Base-by-base conservation (phyloP, 495 filamentous ascomycete genomes). In the Aspergillus egyptiacus region DNA sequence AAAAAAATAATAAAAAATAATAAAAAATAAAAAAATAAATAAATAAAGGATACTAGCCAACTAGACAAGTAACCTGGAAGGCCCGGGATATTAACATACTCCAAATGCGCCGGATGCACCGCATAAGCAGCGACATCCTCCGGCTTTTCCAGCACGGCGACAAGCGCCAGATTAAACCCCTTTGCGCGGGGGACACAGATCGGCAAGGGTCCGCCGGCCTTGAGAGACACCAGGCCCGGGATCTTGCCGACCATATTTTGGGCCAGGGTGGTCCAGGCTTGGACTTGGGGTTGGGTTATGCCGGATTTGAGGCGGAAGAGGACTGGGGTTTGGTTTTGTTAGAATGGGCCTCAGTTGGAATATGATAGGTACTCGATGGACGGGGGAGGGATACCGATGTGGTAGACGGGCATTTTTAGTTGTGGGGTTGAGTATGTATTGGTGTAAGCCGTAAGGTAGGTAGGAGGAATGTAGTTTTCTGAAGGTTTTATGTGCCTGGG, bases 271-370 rank as follows among this genome's bases (percentile, higher is more conserved):
- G 51, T 41, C 68, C 66, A 71, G 36, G 50, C 40, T 7, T 54
- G 33, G 8, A 72, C 17, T 52, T 71, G 68, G 3, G 57, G 39
- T 9, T 55, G 50, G 7, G 65, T 65, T 9, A 70, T 60, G 46
- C 59, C 58, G 45, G 53, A 52, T 48, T 73, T 73, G 40, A 71
- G 67, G 58, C 67, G 68, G 60, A 73, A 71, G 45, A 72, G 66
- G 23, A 71, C 69, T 72, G 36, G 22, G 2, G 11, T 46, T 48
- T 9, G 37, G 63, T 51, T 36, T 32, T 34, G 13, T 14, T 44
- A 31, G n/a, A 30, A 13, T 18, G 6, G 6, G 28, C 20, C 44
- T 44, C 17, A 30, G 20, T 40, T n/a, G 13, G n/a, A 15, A 11
- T 35, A 14, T 23, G 27, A 9, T 4, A 22, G 30, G 47, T n/a